Evolutionary conservation across 768 basidiomycete genomes (phyloP).

Genomic region (Lactarius quietus): DNA sequence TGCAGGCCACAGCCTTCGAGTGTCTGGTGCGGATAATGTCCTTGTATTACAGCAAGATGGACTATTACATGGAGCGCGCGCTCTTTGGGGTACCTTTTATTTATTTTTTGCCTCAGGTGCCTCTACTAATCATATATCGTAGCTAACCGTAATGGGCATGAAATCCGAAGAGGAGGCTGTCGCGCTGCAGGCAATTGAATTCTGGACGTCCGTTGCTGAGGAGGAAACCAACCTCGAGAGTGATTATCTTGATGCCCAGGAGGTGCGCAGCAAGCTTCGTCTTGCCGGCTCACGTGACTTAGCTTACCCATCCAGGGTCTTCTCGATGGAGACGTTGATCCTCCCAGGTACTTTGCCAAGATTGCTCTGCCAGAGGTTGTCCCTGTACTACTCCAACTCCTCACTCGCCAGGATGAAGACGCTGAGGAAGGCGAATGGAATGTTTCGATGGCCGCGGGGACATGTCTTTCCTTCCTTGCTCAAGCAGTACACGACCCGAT

Average conservation of each 20-base stretch:
- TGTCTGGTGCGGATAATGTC: constrained; percentile 96
- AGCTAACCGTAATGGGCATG: constrained; percentile 98
- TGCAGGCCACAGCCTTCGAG: constrained; percentile 96
- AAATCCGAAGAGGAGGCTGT: constrained; percentile 88
- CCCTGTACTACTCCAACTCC: constrained; percentile 83
- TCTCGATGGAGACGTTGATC: constrained; percentile 81
- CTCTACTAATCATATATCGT: constrained; percentile 16
- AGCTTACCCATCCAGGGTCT: constrained; percentile 53
- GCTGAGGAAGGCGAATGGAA: constrained; percentile 99
- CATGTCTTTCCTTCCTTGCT: constrained; percentile 84
- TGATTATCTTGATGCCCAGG: constrained; percentile 70
- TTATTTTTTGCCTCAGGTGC: constrained; percentile 10
- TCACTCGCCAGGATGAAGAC: constrained; percentile 93
- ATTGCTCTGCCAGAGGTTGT: constrained; percentile 92
- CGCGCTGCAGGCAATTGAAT: constrained; percentile 94
- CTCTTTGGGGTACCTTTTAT: constrained; percentile 84
- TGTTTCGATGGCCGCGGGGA: constrained; percentile 94
- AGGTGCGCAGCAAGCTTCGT: constrained; percentile 46
- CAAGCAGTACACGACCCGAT: constrained; percentile 88
- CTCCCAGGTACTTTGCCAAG: constrained; percentile 90
- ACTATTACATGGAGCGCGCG: constrained; percentile 98
- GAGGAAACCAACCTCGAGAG: constrained; percentile 86
- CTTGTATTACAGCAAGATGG: constrained; percentile 99
- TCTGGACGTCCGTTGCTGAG: constrained; percentile 99
- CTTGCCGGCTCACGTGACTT: constrained; percentile 16